Percentiles rank a stretch among this genome's conserved stretches.
phyloP scores from a whole-genome alignment of 148 eudicot species.

The Rhododendron ferrugineum region DNA sequence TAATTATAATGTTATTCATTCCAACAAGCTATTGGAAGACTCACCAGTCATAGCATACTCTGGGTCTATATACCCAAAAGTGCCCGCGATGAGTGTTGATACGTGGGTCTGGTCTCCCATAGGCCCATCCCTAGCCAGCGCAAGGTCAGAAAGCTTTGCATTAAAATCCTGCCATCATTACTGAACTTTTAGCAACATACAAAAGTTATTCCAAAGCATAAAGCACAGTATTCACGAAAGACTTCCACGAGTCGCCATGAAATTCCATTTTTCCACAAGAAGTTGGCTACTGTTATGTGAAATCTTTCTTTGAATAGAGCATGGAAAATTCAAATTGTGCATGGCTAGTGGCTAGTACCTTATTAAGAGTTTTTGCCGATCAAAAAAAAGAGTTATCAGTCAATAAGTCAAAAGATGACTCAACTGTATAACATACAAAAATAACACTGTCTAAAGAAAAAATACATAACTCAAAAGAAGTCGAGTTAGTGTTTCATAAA shows the following conservation, averaged over 20 bases:
- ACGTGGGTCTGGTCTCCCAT: conserved; percentile 45
- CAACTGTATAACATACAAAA: neutral
- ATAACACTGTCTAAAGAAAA: neutral
- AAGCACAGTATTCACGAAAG: neutral
- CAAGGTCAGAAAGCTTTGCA: conserved; percentile 84
- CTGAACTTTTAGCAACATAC: neutral
- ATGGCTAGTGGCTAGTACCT: neutral
- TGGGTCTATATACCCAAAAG: conserved; percentile 77
- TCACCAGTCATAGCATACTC: conserved; percentile 82
- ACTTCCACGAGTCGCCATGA: neutral
- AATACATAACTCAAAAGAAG: neutral
- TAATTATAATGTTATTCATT: neutral
- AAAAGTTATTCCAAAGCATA: neutral
- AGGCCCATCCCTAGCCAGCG: conserved; percentile 30
- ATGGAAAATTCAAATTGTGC: neutral
- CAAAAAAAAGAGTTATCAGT: neutral
- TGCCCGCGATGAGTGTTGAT: conserved; percentile 80
- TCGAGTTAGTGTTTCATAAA: neutral
- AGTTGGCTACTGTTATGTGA: neutral
- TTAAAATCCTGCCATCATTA: conserved; percentile 54
- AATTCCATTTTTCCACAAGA: neutral
- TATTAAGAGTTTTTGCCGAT: neutral
- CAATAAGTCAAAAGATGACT: neutral
- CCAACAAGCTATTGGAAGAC: conserved; percentile 7
- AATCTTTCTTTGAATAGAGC: neutral